Percentiles rank a stretch among this genome's conserved stretches.
Conservation (phyloP, 1,284 basidiomycete species). For the Malassezia dermatis region DNA sequence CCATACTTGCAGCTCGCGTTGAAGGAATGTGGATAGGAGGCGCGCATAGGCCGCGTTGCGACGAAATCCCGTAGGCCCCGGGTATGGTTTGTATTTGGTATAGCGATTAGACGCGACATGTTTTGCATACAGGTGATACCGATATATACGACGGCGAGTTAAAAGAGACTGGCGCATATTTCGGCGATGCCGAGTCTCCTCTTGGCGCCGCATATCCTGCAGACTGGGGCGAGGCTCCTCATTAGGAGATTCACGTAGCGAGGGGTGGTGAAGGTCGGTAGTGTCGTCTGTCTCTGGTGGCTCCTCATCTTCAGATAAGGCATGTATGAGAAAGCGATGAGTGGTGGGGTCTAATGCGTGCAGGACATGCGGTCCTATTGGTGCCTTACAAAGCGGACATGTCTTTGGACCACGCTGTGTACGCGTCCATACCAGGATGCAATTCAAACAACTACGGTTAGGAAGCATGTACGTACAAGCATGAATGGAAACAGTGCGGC, state of each 20-base stretch:
- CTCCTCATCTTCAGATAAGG: neutral
- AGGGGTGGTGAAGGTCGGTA: neutral
- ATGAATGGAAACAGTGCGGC: constrained; percentile 15
- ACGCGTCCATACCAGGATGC: constrained; percentile 8
- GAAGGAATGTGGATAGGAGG: constrained; percentile 10
- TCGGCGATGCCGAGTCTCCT: constrained; percentile 3
- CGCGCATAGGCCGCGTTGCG: constrained; percentile 9
- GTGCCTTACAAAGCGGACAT: constrained; percentile 14
- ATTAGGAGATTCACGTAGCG: neutral
- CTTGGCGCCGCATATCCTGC: neutral
- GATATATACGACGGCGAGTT: constrained; percentile 4
- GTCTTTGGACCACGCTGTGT: constrained; percentile 1
- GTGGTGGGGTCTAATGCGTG: constrained; percentile 7
- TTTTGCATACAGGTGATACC: constrained; percentile 7
- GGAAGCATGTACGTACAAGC: neutral
- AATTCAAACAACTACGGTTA: constrained; percentile 4
- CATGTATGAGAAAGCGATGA: neutral
- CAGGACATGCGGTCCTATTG: constrained; percentile 3
- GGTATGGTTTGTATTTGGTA: constrained; percentile 15
- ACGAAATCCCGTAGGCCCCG: constrained; percentile 6
- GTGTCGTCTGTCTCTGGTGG: neutral
- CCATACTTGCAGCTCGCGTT: constrained; percentile 18
- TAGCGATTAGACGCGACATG: constrained; percentile 16
- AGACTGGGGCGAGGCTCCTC: neutral
- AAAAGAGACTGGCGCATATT: neutral